Base-by-base conservation (phyloP, 495 filamentous ascomycete genomes). In the Aspergillus affinis region DNA sequence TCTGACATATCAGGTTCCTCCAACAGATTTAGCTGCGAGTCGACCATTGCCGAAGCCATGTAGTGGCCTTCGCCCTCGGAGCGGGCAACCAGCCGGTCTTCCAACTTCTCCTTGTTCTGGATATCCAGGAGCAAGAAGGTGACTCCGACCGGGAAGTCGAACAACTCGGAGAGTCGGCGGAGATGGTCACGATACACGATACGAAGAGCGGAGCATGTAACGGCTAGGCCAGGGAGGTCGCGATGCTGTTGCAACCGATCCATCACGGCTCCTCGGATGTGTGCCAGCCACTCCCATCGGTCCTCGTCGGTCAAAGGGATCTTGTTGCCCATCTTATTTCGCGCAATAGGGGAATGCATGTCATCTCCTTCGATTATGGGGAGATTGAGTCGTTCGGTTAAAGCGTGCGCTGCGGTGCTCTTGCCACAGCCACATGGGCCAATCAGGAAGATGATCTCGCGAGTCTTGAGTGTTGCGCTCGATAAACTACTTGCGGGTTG, bases 251-350 rank as follows among this genome's bases (percentile, higher is more conserved):
- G 59, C 4, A 70, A 20, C 15, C 65, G 57, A 12, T 68, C 61
- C 68, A 70, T 70, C 2, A 70, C 56, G 4, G 68, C 68, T 0
- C 68, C 68, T 13, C 65, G 57, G 17, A 68, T 68, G 48, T 71
- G 68, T 9, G 61, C 60, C 0, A 71, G 36, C 68, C 68, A 71
- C 23, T 64, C 65, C 63, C 68, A 71, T 17, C 68, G 57, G 44
- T 71, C 68, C 0, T 26, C 41, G 47, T 71, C 65, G 3, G 60
- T 9, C 2, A 71, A 62, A 0, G 68, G 65, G 6, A 67, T 57
- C 6, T 61, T 62, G 0, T 58, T 55, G 0, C 64, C 50, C 64
- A 71, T 71, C 21, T 67, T 67, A 19, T 53, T 32, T 0, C 66
- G 64, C 2, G 69, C 54, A 0, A 51, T n/a, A 0, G 57, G 64